Base-by-base conservation (phyloP, 805 yeast genomes). In the Lipomyces starkeyi region DNA sequence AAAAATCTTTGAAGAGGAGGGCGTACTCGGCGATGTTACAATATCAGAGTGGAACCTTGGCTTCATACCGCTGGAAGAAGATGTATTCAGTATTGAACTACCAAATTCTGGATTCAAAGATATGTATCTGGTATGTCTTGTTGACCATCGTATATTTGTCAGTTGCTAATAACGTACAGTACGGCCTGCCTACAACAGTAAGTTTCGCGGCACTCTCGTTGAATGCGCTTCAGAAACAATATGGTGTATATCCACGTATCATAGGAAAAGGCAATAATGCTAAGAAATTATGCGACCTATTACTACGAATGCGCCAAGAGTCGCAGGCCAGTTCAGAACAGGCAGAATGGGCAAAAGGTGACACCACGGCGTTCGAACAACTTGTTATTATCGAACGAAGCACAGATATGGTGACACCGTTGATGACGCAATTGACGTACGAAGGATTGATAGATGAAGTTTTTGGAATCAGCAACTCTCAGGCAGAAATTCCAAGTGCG, bases 381-480 rank as follows among this genome's bases (percentile, higher is more conserved):
- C 78, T 93, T 35, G 82, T 94, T 5, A 88, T 93, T 0, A 75
- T 94, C 25, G 98, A 94, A 75, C 81, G 99, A 59, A 86, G 88
- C 63, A 77, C 88, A 35, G 99, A 94, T 78, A 83, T 86, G 56
- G 77, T 90, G 3, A 86, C 97, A 1, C 88, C 92, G 0, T 74
- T 91, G 11, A 79, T 92, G 64, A 86, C 88, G 32, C 98, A 93
- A 74, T 79, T 93, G 73, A 90, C 92, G 1, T 94, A 93, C 76
- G 82, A 85, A 20, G 99, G 98, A 0, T 80, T 95, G 17, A 80
- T 93, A 25, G 93, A 91, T 76, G 97, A 93, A 73, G 76, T 87
- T 13, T 83, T 87, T 71, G 86, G 85, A 3, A 79, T 88, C 5
- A 56, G 59, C 9, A 68, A 71, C 25, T 61, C 73, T 5, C 79